Evolutionary conservation across 2,329 filamentous ascomycete species (phyloP).

Genomic region (Sporothrix sp.): DNA sequence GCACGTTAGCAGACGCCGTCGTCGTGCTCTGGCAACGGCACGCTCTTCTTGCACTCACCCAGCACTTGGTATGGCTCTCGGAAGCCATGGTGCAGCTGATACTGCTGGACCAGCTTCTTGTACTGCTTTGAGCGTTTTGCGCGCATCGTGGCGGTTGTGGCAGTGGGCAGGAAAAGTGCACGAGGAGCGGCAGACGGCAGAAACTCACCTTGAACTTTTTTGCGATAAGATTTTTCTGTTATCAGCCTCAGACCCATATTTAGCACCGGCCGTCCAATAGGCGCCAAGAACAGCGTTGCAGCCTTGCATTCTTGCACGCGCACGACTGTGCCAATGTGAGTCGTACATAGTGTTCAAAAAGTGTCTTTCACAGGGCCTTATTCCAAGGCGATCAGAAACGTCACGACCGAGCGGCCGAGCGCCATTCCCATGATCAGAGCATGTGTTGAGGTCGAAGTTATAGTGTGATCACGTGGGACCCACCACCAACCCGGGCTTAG

Average conservation of each 20-base stretch:
- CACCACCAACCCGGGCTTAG: too few relatives aligned
- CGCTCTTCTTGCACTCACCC: too few relatives aligned
- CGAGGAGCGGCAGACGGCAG: background rate
- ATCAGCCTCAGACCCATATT: slow-evolving; percentile 11
- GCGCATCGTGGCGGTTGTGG: slow-evolving; percentile 14
- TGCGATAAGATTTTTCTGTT: slow-evolving; percentile 16
- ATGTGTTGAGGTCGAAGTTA: too few relatives aligned
- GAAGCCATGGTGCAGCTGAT: slow-evolving; percentile 78
- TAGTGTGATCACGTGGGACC: too few relatives aligned
- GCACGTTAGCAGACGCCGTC: background rate
- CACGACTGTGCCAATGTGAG: too few relatives aligned
- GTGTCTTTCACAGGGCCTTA: too few relatives aligned
- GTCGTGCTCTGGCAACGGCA: background rate
- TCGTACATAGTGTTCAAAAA: too few relatives aligned
- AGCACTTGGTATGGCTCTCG: slow-evolving; percentile 90
- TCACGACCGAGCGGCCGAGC: too few relatives aligned
- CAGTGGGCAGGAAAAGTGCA: background rate
- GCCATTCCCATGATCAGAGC: too few relatives aligned
- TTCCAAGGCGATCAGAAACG: too few relatives aligned
- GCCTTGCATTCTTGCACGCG: too few relatives aligned
- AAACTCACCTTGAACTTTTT: slow-evolving; percentile 2
- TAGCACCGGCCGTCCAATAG: background rate
- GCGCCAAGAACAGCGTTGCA: background rate
- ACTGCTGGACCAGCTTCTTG: slow-evolving; percentile 86
- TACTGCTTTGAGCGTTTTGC: slow-evolving; percentile 39